Evolutionary conservation across 495 filamentous ascomycete species (phyloP).

Genomic region (Letharia columbiana): DNA sequence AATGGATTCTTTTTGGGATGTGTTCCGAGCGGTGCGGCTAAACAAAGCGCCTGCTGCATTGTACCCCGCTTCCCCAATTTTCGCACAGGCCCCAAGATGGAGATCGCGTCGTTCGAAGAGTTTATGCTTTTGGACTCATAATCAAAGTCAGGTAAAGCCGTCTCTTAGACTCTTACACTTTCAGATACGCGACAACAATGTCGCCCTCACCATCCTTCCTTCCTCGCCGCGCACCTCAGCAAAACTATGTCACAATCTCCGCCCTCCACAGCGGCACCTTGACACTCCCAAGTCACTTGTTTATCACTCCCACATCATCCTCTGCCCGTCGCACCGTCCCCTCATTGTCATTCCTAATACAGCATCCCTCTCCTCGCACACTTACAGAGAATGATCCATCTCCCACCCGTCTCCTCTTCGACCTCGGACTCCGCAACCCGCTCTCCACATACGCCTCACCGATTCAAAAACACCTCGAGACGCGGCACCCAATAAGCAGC

Average conservation of each 20-base stretch:
- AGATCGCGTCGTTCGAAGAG: neutral
- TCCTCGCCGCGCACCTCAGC: neutral
- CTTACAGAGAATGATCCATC: neutral
- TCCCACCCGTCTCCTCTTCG: constrained; percentile 1
- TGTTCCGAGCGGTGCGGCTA: neutral
- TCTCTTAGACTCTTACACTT: neutral
- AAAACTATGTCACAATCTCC: neutral
- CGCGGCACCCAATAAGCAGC: constrained; percentile 1
- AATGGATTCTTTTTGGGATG: neutral
- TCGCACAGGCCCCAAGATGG: neutral
- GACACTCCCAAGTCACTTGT: neutral
- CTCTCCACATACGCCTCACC: neutral
- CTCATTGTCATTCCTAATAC: constrained; percentile 4
- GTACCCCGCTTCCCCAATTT: neutral
- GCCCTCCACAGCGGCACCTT: constrained; percentile 1
- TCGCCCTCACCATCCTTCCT: neutral
- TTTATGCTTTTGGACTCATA: neutral
- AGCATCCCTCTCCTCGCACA: neutral
- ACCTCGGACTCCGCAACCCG: constrained; percentile 2
- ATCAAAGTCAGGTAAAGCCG: neutral
- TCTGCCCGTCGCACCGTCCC: neutral
- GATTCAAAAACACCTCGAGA: constrained; percentile 3
- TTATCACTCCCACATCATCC: neutral
- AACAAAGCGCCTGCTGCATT: neutral
- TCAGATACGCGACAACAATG: neutral